A percentile compares a stretch with the other conserved stretches of the same genome.
These are phyloP conservation scores for Cystobasidium slooffiae DNA, from an alignment of 1,284 basidiomycete species.

Conservation along the genomic window DNA sequence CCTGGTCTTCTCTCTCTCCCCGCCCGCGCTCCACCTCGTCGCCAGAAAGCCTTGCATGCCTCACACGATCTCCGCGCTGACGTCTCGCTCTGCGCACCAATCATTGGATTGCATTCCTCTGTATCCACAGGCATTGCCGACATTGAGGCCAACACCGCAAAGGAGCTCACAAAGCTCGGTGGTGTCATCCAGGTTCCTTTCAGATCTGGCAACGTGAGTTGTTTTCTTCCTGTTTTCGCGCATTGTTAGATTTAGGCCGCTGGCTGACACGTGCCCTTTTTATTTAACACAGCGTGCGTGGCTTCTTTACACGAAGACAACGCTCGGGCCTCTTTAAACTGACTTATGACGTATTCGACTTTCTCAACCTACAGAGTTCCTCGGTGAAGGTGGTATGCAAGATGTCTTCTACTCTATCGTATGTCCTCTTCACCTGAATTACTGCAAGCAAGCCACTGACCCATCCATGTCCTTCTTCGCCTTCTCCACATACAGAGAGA, in stretches of 20 bases:
- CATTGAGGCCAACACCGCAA: constrained; percentile 66
- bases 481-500: constrained; percentile 61
- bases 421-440: constrained; percentile 57
- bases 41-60: neutral
- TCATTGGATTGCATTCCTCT: neutral
- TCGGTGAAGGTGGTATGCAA: constrained; percentile 78
- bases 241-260: constrained; percentile 1
- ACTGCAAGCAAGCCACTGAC: neutral
- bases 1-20: constrained; percentile 1
- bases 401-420: constrained; percentile 88
- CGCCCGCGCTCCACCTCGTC: neutral
- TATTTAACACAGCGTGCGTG: neutral
- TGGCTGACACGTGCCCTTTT: constrained; percentile 14
- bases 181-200: constrained; percentile 98
- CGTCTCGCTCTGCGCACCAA: constrained; percentile 1
- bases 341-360: neutral
- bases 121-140: constrained; percentile 79
- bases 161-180: constrained; percentile 93
- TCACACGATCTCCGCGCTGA: neutral
- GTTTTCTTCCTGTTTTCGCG: neutral
- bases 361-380: constrained; percentile 66
- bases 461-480: neutral
- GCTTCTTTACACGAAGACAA: neutral
- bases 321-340: neutral
- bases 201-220: constrained; percentile 73